Evolutionary conservation across 129 eudicot species (phyloP), one percentile per base, ranked within the genome.

Genomic region (Chrysanthemum makinoi): DNA sequence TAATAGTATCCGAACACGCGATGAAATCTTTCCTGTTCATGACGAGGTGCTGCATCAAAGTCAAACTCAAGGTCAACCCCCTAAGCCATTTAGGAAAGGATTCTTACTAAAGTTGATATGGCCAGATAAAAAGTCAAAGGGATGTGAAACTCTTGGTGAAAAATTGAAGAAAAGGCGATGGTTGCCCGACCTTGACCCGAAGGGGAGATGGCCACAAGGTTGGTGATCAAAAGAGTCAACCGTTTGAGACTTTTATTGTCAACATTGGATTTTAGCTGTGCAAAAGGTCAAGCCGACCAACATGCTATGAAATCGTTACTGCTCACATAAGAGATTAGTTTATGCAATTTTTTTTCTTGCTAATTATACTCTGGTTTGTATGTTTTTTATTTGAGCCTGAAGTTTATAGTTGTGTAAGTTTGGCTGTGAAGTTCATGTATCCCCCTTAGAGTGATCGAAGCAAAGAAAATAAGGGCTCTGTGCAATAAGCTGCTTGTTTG

Each of bases 171-270:
- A 52, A 56, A 77, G 68, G 58, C 68, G 80, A 79, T 78, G 83
- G 86, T 64, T 88, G 6, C 83, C 78, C 0, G 68, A 62, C 51
- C 72, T 73, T 64, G 74, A 88, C 49, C 74, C 44, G 14, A 77
- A 77, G 66, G 73, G 79, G 22, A 83, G 85, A 77, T 88, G 95
- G 95, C 95, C 95, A 13, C 85, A 86, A 67, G 96, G 96, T 35
- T 88, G 96, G 91, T 86, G 85, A 53, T 83, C 15, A 22, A 18
- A 58, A 54, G 12, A 77, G 74, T 63, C 24, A n/a, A 70, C 52
- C 17, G 47, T 49, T 49, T 18, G 10, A 48, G n/a, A 10, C 13
- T 65, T 65, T 16, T 3, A 62, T 13, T 3, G 39, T 15, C 61
- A 73, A 62, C 16, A 43, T 71, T 68, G 10, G 49, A 24, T 51